These are phyloP conservation scores for Colletotrichum lini DNA, from an alignment of 2,329 filamentous ascomycete genomes.

Conservation along the genomic window DNA sequence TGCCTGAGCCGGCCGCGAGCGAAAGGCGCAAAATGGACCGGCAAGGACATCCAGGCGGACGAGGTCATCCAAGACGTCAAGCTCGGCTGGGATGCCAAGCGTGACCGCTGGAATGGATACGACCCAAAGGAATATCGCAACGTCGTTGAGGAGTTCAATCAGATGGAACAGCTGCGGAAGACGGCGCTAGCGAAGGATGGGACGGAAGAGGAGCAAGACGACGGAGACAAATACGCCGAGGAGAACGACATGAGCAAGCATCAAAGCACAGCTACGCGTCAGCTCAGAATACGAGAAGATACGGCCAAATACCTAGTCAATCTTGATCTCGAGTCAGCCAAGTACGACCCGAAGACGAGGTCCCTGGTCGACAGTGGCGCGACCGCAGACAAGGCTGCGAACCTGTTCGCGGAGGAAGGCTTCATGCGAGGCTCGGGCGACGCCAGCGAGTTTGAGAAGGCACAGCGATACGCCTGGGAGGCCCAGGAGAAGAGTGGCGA, in stretches of 20 bases:
- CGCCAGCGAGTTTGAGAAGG: constrained; percentile 91
- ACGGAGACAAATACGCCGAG: constrained; percentile 86
- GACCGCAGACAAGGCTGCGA: constrained; percentile 83
- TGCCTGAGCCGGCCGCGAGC: constrained; percentile 92
- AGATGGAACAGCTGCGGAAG: constrained; percentile 83
- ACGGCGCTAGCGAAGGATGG: constrained; percentile 63
- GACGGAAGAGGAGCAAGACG: constrained; percentile 66
- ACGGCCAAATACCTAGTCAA: constrained; percentile 97
- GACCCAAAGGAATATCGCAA: constrained; percentile 87
- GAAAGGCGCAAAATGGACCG: constrained; percentile 91
- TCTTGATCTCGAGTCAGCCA: constrained; percentile 94
- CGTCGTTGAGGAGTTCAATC: constrained; percentile 91
- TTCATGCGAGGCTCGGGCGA: constrained; percentile 92
- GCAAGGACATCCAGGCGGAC: constrained; percentile 93
- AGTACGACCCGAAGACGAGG: constrained; percentile 97
- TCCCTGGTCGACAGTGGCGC: constrained; percentile 90
- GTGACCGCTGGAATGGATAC: constrained; percentile 99
- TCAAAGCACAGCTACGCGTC: constrained; percentile 90
- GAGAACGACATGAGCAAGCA: constrained; percentile 97
- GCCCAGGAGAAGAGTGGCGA: constrained; percentile 86
- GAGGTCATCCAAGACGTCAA: constrained; percentile 88
- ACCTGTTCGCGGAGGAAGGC: constrained; percentile 91
- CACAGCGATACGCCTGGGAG: constrained; percentile 95
- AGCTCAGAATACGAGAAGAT: constrained; percentile 93
- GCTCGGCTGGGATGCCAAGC: constrained; percentile 96